Percentiles rank a stretch among this genome's conserved stretches.
phyloP scores from a whole-genome alignment of 164 flowering plant genomes.

The Vitis labrusca region DNA sequence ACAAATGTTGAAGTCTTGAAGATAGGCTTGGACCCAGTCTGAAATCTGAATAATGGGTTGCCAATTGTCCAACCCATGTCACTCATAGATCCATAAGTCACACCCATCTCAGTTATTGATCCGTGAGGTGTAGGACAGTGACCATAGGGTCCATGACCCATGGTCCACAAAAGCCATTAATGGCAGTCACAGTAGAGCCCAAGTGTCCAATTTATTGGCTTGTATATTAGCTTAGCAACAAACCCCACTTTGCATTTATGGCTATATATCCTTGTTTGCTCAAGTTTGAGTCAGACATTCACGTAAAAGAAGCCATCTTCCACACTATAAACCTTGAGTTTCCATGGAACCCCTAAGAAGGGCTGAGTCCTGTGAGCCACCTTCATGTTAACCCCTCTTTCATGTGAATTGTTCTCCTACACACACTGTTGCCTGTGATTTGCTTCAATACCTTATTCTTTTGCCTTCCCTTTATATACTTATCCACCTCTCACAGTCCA shows the following conservation, averaged over 20 bases:
- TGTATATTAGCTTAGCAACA: background rate
- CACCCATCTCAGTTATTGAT: too few relatives aligned
- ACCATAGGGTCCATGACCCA: too few relatives aligned
- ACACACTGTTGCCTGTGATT: constrained; percentile 36
- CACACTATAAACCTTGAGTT: background rate
- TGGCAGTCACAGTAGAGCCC: constrained; percentile 27
- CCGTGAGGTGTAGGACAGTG: too few relatives aligned
- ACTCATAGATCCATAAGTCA: too few relatives aligned
- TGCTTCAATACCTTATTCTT: constrained; percentile 38
- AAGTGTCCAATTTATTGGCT: constrained; percentile 6
- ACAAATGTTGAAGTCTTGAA: too few relatives aligned
- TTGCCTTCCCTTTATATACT: constrained; percentile 12
- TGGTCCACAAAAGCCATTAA: constrained; percentile 11
- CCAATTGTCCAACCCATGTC: too few relatives aligned
- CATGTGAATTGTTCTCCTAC: constrained; percentile 30
- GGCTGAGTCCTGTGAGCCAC: constrained; percentile 22
- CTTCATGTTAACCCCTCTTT: constrained; percentile 17
- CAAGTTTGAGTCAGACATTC: constrained; percentile 19
- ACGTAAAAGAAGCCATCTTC: constrained; percentile 35
- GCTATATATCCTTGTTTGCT: background rate
- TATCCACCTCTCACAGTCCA: background rate
- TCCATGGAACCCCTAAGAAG: constrained; percentile 6
- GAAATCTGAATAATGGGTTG: too few relatives aligned
- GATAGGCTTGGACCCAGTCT: too few relatives aligned
- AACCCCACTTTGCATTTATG: constrained; percentile 18